Conservation (phyloP, 2,329 filamentous ascomycete genomes). For the Ceratocystis eucalypticola region DNA sequence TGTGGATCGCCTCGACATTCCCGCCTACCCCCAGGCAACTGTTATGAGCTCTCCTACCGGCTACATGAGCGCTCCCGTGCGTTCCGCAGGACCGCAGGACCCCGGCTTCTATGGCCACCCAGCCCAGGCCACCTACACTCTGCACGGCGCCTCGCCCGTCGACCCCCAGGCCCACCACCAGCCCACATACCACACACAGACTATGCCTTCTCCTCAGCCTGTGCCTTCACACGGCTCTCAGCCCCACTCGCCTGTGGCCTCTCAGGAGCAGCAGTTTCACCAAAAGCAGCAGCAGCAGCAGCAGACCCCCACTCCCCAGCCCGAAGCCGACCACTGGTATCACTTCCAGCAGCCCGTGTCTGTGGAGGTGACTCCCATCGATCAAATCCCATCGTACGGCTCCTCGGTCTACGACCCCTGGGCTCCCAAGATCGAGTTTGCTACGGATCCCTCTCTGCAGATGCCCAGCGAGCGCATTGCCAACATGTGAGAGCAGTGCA, state of each 20-base stretch:
- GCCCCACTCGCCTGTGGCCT: slow-evolving; percentile 24
- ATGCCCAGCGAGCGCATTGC: slow-evolving; percentile 47
- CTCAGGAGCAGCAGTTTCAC: slow-evolving; percentile 26
- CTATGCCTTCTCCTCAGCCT: slow-evolving; percentile 25
- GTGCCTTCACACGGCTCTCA: slow-evolving; percentile 27
- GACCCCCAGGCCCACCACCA: slow-evolving; percentile 27
- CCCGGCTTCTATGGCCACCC: slow-evolving; percentile 45
- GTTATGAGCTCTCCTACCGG: slow-evolving; percentile 43
- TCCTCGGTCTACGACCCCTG: slow-evolving; percentile 41
- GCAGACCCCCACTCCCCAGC: slow-evolving; percentile 28
- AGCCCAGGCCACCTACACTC: slow-evolving; percentile 35
- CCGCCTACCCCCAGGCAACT: slow-evolving; percentile 32
- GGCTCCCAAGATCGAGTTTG: slow-evolving; percentile 41
- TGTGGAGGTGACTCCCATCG: slow-evolving; percentile 43
- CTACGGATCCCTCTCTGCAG: slow-evolving; percentile 42
- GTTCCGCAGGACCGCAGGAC: slow-evolving; percentile 37
- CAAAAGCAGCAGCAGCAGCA: slow-evolving; percentile 21
- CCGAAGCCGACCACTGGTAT: slow-evolving; percentile 40
- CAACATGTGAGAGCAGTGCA: slow-evolving; percentile 32
- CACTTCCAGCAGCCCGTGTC: slow-evolving; percentile 38
- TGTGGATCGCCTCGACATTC: slow-evolving; percentile 37
- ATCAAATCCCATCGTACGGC: slow-evolving; percentile 37
- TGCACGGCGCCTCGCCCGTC: slow-evolving; percentile 36
- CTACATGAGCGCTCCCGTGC: slow-evolving; percentile 42
- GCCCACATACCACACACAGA: slow-evolving; percentile 23